These are phyloP conservation scores for Daldinia bambusicola DNA, from an alignment of 495 filamentous ascomycete species.

Conservation along the genomic window DNA sequence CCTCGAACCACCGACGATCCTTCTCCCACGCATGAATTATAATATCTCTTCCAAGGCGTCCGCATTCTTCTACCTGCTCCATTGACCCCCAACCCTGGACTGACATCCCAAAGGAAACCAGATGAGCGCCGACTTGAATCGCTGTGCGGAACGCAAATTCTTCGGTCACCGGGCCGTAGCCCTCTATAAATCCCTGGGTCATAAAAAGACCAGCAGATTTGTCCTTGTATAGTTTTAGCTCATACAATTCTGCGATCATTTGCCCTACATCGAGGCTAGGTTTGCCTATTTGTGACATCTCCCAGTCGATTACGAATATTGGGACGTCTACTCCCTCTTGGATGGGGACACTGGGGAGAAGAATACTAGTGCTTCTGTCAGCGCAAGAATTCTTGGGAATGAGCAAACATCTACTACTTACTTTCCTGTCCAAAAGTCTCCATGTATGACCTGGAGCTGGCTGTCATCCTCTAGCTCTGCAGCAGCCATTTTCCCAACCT, in stretches of 20 bases:
- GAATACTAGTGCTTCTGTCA: constrained; percentile 37
- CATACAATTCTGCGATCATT: constrained; percentile 66
- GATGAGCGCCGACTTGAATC: constrained; percentile 63
- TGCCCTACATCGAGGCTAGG: constrained; percentile 63
- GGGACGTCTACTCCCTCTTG: constrained; percentile 41
- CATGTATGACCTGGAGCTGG: constrained; percentile 59
- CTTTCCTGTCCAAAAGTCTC: constrained; percentile 70
- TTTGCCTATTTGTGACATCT: constrained; percentile 58
- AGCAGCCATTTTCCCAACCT: constrained; percentile 53
- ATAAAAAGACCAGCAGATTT: constrained; percentile 58
- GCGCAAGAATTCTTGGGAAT: not conserved
- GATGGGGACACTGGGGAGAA: constrained; percentile 40
- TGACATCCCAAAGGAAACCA: constrained; percentile 61
- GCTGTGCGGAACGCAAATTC: constrained; percentile 60
- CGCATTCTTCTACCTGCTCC: constrained; percentile 61
- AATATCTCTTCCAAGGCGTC: constrained; percentile 62
- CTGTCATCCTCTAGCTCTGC: constrained; percentile 49
- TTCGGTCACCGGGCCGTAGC: constrained; percentile 55
- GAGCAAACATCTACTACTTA: constrained; percentile 45
- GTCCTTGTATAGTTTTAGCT: constrained; percentile 61
- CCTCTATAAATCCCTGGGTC: constrained; percentile 57
- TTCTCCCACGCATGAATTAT: constrained; percentile 65
- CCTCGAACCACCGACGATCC: constrained; percentile 63
- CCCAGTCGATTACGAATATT: constrained; percentile 66
- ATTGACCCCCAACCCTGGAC: constrained; percentile 64